Evolutionary conservation across 176 grass and related monocot genomes (phyloP), one percentile per base, ranked within the genome.

Genomic region (Pontederia crassipes): DNA sequence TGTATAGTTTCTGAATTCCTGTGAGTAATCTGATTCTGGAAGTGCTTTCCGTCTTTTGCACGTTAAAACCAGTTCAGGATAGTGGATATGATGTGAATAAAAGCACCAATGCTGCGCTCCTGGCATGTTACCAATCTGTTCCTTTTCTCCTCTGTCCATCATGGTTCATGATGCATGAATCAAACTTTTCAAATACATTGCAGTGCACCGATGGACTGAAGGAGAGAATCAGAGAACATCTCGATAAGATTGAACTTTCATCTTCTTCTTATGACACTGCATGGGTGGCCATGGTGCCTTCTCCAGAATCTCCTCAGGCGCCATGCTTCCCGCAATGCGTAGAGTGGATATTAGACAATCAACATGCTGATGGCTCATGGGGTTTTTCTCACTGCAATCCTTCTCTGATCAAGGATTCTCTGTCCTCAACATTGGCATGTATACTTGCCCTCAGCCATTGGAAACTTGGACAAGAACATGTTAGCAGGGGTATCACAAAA

Each of bases 241-340:
- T 95, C 54, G 59, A 28, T 9, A 59, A 45, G 54, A 45, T 64
- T 1, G 28, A 84, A 46, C 27, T 76, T 11, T 47, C 40, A 0
- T 29, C 71, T 17, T 95, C 90, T 62, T 59, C 68, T 0, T 95
- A 95, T 16, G 90, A 89, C 74, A 86, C 86, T 0, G 82, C 90
- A 46, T 95, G 90, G 90, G 80, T 89, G 46, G 83, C 90, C 11
- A 89, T 89, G 90, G 90, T 95, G 10, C 83, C 90, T 12, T 28
- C 64, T 27, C 73, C 45, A 14, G 77, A 46, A n/a, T 85, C 69
- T 27, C 17, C 1, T 83, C 57, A 52, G 8, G 6, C 49, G 55
- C 76, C 85, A n/a, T 54, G 60, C 73, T 95, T 95, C 62, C 81
- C 78, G 15, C 76, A 63, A 3, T 95, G 81, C 65, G 16, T 95